Percentiles rank a stretch among this genome's conserved stretches.
Conservation (phyloP, 768 basidiomycete species). For the Pleurotus giganteus region DNA sequence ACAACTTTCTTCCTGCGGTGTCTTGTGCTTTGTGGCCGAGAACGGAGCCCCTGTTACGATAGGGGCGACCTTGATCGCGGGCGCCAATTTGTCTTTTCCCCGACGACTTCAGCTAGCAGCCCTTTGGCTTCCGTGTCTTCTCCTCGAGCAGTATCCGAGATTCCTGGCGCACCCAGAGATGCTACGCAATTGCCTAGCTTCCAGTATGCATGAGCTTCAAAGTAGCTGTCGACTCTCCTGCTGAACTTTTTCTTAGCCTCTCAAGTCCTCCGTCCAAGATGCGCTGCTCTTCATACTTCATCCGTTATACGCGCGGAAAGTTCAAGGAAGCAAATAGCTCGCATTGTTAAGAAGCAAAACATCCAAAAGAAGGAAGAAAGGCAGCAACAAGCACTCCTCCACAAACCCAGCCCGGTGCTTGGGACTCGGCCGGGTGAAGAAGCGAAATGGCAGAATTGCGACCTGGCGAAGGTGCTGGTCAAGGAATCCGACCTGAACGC, state of each 20-base stretch:
- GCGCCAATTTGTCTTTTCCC: no score
- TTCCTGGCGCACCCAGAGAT: background rate
- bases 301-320: slow-evolving; percentile 30
- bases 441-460: slow-evolving; percentile 62
- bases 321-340: slow-evolving; percentile 32
- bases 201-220: background rate
- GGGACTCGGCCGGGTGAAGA: slow-evolving; percentile 68
- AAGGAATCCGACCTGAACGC: slow-evolving; percentile 45
- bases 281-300: slow-evolving; percentile 47
- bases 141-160: no score
- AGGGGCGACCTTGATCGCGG: no score
- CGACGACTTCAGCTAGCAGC: no score
- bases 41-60: no score
- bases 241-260: background rate
- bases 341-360: slow-evolving; percentile 40
- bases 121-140: no score
- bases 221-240: background rate
- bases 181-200: slow-evolving; percentile 1
- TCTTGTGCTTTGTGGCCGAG: no score
- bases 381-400: slow-evolving; percentile 17
- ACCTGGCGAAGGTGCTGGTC: slow-evolving; percentile 64
- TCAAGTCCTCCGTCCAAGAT: background rate
- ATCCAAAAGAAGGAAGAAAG: slow-evolving; percentile 44
- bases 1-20: no score
- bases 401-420: slow-evolving; percentile 65